Conservation (phyloP, 352 stramenopile species). For the Phytophthora nicotianae region DNA sequence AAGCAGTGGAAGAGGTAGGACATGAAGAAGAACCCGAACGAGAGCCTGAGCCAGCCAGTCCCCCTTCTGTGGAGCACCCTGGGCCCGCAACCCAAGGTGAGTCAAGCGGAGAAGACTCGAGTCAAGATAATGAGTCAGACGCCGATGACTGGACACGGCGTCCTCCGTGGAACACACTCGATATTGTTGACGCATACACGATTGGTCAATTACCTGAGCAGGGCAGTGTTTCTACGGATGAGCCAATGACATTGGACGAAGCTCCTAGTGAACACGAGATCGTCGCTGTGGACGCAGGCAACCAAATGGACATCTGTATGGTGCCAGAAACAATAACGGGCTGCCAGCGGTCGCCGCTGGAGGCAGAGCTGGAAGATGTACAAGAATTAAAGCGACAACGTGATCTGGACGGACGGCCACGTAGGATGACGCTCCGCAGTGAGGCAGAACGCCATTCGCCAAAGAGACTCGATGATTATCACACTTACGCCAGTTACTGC, state of each 20-base stretch:
- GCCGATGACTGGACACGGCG: not conserved
- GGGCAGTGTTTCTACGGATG: not conserved
- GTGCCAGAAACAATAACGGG: slow-evolving; percentile 6
- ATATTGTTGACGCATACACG: slow-evolving; percentile 3
- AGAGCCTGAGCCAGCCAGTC: too few relatives aligned
- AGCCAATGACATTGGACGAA: not conserved
- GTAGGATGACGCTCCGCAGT: slow-evolving; percentile 2
- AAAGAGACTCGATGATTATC: slow-evolving; percentile 7
- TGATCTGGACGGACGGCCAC: not conserved
- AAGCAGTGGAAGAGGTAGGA: too few relatives aligned
- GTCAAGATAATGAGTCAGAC: too few relatives aligned
- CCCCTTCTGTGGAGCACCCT: too few relatives aligned
- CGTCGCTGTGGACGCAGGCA: not conserved
- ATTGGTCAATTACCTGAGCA: not conserved
- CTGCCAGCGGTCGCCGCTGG: not conserved
- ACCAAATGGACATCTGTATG: slow-evolving; percentile 10
- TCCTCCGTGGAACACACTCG: slow-evolving; percentile 2
- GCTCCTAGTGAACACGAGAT: not conserved
- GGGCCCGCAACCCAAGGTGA: too few relatives aligned
- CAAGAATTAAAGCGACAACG: slow-evolving; percentile 6
- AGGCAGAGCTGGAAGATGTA: slow-evolving; percentile 18
- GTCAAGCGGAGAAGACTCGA: too few relatives aligned
- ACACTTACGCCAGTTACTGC: slow-evolving; percentile 9
- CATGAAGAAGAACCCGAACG: too few relatives aligned
- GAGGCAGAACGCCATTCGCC: not conserved